These are phyloP conservation scores for Fagopyrum tataricum DNA, from an alignment of 148 eudicot genomes.

Conservation along the genomic window DNA sequence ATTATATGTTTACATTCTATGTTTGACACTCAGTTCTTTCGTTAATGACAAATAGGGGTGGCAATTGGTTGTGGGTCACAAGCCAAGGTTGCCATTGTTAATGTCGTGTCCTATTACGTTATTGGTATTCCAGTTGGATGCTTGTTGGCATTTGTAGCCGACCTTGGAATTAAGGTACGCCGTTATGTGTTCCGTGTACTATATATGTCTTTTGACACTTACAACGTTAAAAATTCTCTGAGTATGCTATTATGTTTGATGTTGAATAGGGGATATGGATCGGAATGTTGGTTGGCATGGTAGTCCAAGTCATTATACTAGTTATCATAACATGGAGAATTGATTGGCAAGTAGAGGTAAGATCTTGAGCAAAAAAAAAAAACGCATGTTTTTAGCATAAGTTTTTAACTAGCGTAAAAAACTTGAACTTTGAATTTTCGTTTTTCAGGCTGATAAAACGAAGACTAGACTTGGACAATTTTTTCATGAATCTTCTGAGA, in stretches of 20 bases:
- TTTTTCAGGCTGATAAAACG: background rate
- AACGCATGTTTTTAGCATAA: no score
- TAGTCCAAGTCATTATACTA: background rate
- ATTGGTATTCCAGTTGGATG: constrained; percentile 49
- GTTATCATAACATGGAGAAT: constrained; percentile 9
- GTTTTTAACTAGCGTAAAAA: background rate
- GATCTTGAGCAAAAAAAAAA: background rate
- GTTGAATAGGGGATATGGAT: constrained; percentile 11
- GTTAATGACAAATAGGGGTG: constrained; percentile 23
- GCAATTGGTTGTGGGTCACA: constrained; percentile 52
- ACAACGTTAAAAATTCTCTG: no score
- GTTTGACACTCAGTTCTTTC: background rate
- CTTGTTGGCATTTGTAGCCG: constrained; percentile 40
- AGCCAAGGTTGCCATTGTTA: constrained; percentile 41
- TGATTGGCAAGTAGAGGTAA: constrained; percentile 10
- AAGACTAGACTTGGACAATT: background rate
- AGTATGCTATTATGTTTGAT: background rate
- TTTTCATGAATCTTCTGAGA: background rate
- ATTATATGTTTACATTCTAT: no score
- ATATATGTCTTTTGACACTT: no score
- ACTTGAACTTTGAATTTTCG: background rate
- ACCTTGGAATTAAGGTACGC: constrained; percentile 36
- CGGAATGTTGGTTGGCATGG: constrained; percentile 7
- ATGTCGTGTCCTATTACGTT: constrained; percentile 39
- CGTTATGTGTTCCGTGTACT: background rate